Evolutionary conservation across 257 asterid genomes (phyloP).

Genomic region (Galeopsis tetrahit): DNA sequence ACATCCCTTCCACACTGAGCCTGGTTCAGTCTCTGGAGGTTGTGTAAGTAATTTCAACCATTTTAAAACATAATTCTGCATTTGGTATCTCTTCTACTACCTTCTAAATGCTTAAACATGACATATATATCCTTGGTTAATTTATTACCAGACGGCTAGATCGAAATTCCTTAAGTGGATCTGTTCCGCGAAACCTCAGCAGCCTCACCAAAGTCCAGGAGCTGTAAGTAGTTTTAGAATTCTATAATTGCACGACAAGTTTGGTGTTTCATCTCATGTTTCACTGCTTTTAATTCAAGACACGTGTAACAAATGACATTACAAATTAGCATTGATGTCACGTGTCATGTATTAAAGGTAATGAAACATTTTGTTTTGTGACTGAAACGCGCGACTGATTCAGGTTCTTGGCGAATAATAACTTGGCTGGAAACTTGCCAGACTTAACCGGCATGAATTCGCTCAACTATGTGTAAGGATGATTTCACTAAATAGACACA

Average conservation of each 20-base stretch:
- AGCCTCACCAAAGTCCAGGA: slow-evolving; percentile 65
- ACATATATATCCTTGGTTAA: slow-evolving; percentile 10
- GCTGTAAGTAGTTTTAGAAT: slow-evolving; percentile 56
- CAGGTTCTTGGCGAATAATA: slow-evolving; percentile 78
- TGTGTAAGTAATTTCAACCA: slow-evolving; percentile 66
- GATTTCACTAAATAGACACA: not conserved
- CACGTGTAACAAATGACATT: no score
- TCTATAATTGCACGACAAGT: not conserved
- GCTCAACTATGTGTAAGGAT: slow-evolving; percentile 71
- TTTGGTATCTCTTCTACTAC: not conserved
- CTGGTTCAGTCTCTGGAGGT: slow-evolving; percentile 66
- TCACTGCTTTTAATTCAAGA: no score
- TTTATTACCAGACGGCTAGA: slow-evolving; percentile 73
- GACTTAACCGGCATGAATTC: slow-evolving; percentile 59
- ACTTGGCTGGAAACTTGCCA: slow-evolving; percentile 67
- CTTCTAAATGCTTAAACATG: slow-evolving; percentile 4
- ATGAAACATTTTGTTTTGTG: not conserved
- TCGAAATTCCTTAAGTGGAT: slow-evolving; percentile 59
- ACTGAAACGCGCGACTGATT: not conserved
- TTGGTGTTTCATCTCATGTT: no score
- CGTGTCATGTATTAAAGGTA: no score
- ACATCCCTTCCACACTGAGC: slow-evolving; percentile 70
- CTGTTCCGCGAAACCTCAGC: slow-evolving; percentile 66
- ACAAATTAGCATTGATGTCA: no score
- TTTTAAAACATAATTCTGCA: not conserved